A percentile compares a stretch with the other conserved stretches of the same genome.
Conservation (phyloP, 805 yeast species). For the Ogataea salicorniae region DNA sequence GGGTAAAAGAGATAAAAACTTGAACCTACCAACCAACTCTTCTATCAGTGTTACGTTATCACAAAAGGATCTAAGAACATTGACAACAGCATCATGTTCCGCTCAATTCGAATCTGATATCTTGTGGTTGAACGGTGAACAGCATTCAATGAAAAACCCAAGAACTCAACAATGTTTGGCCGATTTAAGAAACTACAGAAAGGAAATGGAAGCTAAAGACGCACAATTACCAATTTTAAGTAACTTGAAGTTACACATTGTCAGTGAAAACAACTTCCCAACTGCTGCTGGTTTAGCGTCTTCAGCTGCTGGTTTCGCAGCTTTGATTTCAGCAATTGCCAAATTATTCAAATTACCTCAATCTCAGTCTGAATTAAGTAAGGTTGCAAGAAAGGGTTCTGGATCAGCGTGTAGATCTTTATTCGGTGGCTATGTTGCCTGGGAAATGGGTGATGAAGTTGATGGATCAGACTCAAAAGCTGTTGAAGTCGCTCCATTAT, state of each 20-base stretch:
- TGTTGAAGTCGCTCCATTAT: conserved; percentile 77
- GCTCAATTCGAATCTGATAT: conserved; percentile 53
- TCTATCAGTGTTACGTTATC: conserved; percentile 92
- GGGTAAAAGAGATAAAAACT: conserved; percentile 91
- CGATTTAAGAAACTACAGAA: conserved; percentile 68
- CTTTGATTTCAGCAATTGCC: conserved; percentile 86
- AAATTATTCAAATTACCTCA: conserved; percentile 81
- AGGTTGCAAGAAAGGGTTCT: conserved; percentile 95
- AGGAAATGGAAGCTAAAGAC: conserved; percentile 53
- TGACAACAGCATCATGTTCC: conserved; percentile 81
- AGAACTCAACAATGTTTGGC: conserved; percentile 68
- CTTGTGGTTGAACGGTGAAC: conserved; percentile 81
- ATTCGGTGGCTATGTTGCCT: conserved; percentile 96
- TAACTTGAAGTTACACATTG: conserved; percentile 65
- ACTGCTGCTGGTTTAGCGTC: conserved; percentile 99
- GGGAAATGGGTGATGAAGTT: conserved; percentile 84
- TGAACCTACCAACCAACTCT: conserved; percentile 93
- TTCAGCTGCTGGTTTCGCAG: conserved; percentile 98
- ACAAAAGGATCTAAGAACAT: conserved; percentile 84
- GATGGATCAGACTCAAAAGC: conserved; percentile 96
- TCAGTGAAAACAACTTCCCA: conserved; percentile 94
- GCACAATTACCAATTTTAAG: conserved; percentile 55
- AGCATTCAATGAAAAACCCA: conserved; percentile 61
- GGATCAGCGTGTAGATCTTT: conserved; percentile 98
- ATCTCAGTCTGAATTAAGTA: conserved; percentile 76